phyloP scores from a whole-genome alignment of 495 filamentous ascomycete species.

The Parathielavia appendiculata region DNA sequence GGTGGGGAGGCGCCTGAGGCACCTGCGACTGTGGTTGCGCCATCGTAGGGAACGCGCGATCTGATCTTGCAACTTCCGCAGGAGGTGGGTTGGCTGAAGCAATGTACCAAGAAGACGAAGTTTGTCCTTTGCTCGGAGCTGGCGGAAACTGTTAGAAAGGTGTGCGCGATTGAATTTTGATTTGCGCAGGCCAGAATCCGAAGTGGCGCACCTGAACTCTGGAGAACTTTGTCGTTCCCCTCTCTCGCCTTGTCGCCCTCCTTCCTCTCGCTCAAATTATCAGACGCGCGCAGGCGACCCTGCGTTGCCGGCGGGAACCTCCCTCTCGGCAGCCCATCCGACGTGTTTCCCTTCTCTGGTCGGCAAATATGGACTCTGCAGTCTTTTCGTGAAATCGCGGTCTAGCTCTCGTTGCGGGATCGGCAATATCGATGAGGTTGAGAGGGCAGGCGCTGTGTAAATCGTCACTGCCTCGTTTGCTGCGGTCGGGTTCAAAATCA shows the following conservation, averaged over 20 bases:
- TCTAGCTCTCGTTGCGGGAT: not conserved
- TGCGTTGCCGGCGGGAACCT: conserved; percentile 28
- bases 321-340: conserved; percentile 25
- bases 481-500: conserved; percentile 18
- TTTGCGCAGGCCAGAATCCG: not conserved
- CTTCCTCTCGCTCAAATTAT: not conserved
- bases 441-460: conserved; percentile 9
- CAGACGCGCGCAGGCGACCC: conserved; percentile 25
- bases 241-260: not conserved
- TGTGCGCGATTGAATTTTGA: not conserved
- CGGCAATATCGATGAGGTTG: conserved; percentile 10
- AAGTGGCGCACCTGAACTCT: not conserved
- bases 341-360: conserved; percentile 2
- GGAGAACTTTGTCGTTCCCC: not conserved
- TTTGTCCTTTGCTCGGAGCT: not conserved
- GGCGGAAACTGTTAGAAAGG: not conserved
- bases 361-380: not conserved
- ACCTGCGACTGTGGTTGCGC: conserved; percentile 59
- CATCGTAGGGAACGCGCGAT: conserved; percentile 41
- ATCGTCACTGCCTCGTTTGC: not conserved
- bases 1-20: conserved; percentile 18
- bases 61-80: not conserved
- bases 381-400: conserved; percentile 3
- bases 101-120: not conserved
- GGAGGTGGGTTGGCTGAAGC: not conserved